These are phyloP conservation scores for Sporothrix variecibatus DNA, from an alignment of 2,329 filamentous ascomycete genomes.

Conservation along the genomic window DNA sequence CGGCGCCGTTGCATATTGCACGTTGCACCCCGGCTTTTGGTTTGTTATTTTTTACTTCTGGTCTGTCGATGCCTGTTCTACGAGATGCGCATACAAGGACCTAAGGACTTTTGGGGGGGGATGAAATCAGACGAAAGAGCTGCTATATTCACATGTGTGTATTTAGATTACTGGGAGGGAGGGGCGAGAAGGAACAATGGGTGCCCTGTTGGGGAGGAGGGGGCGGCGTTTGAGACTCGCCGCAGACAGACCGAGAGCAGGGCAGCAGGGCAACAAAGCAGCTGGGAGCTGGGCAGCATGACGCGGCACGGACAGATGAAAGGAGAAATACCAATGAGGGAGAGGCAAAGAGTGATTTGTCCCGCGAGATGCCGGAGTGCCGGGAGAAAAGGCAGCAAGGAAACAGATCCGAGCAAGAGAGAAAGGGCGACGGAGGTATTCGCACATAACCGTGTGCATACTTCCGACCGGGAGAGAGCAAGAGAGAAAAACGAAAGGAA, in stretches of 20 bases:
- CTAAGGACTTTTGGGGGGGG: too few species aligned
- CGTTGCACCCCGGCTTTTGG: neutral
- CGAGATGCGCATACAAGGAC: too few species aligned
- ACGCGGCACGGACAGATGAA: neutral
- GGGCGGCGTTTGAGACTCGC: neutral
- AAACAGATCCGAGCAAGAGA: neutral
- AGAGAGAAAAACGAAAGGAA: neutral
- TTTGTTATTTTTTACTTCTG: neutral
- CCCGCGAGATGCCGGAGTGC: conserved; percentile 15
- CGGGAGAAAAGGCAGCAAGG: neutral
- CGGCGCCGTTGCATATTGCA: conserved; percentile 1
- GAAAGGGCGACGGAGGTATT: neutral
- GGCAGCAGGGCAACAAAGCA: neutral
- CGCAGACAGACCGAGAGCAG: conserved; percentile 19
- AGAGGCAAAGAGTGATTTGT: neutral
- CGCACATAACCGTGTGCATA: conserved; percentile 1
- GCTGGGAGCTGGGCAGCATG: neutral
- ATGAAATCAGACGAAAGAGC: neutral
- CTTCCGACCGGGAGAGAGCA: neutral
- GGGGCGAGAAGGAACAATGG: neutral
- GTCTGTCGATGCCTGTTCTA: neutral
- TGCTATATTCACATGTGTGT: neutral
- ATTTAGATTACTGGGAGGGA: too few species aligned
- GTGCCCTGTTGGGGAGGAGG: neutral
- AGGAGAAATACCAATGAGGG: too few species aligned